Evolutionary conservation across 345 rosid species (phyloP), one percentile per base, ranked within the genome.

Genomic region (Rhizophora apiculata): DNA sequence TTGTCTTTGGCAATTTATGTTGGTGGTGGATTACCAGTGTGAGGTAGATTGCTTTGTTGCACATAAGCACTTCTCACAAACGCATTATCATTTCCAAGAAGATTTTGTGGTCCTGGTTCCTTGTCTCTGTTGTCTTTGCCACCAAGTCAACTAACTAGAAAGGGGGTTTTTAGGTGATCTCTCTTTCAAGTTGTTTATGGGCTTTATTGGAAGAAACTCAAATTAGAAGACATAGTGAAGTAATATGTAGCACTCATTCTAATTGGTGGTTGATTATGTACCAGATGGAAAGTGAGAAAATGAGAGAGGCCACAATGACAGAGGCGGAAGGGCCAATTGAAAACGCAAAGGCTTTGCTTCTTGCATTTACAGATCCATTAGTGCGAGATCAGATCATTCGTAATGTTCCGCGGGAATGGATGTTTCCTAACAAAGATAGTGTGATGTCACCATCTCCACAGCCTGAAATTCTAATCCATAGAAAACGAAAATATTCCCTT

Each of bases 111-210:
- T 18, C 64, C 78, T 3, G 46, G 72, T 71, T 83, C 81, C 72
- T 60, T 83, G 65, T 72, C 81, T 72, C 51, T 80, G 58, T 43
- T 80, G 58, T 76, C 84, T 63, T 64, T 84, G 74, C 80, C 81
- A 43, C 68, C 70, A 79, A 74, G 72, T 79, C 80, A 86, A 21
- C 79, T 76, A 86, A 21, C 79, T 76, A 59, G 93, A 74, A 60
- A 82, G 70, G 11, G 92, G 83, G 62, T 82, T 88, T 83, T 82
- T 81, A 61, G 87, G 76, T 54, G 85, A 52, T 82, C 81, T 95
- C 34, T 87, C 93, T 74, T 83, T 87, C 15, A 85, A 66, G 72
- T 79, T 86, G 80, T 70, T 80, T 68, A 80, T 76, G 69, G 87
- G 82, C 76, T 69, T 83, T 59, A 91, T 63, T 21, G 98, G 99